phyloP scores from a whole-genome alignment of 371 early-diverging fungal species.

The Circinella umbellata region DNA sequence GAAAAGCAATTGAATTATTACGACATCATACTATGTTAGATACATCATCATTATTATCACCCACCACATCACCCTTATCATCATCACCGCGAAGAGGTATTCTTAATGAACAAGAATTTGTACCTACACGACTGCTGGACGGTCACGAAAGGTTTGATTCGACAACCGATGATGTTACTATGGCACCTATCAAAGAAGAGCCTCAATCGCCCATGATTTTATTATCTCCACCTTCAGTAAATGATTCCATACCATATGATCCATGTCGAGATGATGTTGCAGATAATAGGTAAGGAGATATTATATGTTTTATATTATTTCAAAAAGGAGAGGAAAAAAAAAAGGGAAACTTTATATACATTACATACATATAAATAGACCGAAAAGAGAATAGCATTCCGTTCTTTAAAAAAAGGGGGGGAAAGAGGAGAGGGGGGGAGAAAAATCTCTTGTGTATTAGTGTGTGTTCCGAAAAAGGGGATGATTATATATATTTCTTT shows the following conservation, averaged over 20 bases:
- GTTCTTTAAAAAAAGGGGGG: not conserved
- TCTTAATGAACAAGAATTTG: slow-evolving; percentile 21
- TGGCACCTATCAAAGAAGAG: not conserved
- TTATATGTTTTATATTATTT: not conserved
- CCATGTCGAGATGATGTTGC: slow-evolving; percentile 24
- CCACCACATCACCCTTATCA: not conserved
- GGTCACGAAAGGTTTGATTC: slow-evolving; percentile 14
- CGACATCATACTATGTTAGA: not conserved
- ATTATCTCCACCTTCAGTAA: slow-evolving; percentile 21
- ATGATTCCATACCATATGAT: slow-evolving; percentile 16
- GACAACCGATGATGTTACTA: not conserved
- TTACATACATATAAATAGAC: too few species aligned
- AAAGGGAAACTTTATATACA: not conserved
- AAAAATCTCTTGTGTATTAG: too few species aligned
- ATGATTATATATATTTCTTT: slow-evolving; percentile 1
- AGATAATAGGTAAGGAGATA: slow-evolving; percentile 18
- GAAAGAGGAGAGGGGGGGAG: not conserved
- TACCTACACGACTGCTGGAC: slow-evolving; percentile 16
- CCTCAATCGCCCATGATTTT: slow-evolving; percentile 13
- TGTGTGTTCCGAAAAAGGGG: not conserved
- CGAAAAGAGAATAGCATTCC: not conserved
- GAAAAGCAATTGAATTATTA: not conserved
- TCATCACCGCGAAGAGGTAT: not conserved
- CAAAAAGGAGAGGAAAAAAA: not conserved
- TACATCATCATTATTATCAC: not conserved